Percentiles rank a stretch among this genome's conserved stretches.
Evolutionary conservation across 2,329 filamentous ascomycete species (phyloP).

Genomic region (Scleromitrula shiraiana): DNA sequence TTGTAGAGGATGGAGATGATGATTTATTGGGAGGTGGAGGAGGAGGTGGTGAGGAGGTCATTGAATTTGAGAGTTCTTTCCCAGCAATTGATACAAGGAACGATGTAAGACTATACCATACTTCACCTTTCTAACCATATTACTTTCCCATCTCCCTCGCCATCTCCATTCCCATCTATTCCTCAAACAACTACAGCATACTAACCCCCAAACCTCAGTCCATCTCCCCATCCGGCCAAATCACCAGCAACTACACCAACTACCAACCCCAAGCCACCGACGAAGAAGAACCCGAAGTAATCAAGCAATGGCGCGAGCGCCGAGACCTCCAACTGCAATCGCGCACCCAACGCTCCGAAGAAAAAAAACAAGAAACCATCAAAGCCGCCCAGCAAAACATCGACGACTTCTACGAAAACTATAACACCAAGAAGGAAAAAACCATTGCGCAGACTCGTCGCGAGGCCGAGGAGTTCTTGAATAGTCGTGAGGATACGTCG

Average conservation of each 20-base stretch:
- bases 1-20: slow-evolving; percentile 58
- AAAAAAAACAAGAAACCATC: slow-evolving; percentile 77
- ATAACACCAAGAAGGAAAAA: slow-evolving; percentile 98
- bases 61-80: slow-evolving; percentile 77
- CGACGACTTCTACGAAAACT: slow-evolving; percentile 99
- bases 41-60: slow-evolving; percentile 30
- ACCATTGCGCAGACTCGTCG: slow-evolving; percentile 76
- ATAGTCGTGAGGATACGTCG: slow-evolving; percentile 82
- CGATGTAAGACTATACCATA: no score
- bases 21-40: slow-evolving; percentile 59
- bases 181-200: not conserved
- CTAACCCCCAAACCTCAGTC: slow-evolving; percentile 37
- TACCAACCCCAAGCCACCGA: slow-evolving; percentile 37
- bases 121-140: slow-evolving; percentile 12
- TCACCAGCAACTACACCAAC: slow-evolving; percentile 55
- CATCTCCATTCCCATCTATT: no score
- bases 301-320: slow-evolving; percentile 86
- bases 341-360: slow-evolving; percentile 73
- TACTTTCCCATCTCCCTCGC: no score
- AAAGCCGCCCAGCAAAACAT: slow-evolving; percentile 89
- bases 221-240: slow-evolving; percentile 67
- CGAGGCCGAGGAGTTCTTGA: slow-evolving; percentile 89
- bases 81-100: slow-evolving; percentile 65
- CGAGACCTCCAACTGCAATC: slow-evolving; percentile 76
- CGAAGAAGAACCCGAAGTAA: slow-evolving; percentile 81